Evolutionary conservation across 768 basidiomycete genomes (phyloP).

Genomic region (Pleurotus ostreatus): DNA sequence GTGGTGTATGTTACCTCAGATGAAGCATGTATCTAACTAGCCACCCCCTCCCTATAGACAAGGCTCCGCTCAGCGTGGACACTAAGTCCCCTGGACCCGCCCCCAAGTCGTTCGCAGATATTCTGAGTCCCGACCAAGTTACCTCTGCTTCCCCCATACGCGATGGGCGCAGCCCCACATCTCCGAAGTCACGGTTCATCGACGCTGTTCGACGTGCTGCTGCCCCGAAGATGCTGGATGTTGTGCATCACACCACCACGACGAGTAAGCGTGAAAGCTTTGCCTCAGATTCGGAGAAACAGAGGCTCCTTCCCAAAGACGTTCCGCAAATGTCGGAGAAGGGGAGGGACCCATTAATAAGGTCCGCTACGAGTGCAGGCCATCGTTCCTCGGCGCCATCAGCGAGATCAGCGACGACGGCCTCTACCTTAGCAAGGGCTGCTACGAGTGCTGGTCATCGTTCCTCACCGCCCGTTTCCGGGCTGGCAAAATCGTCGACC

Average conservation of each 20-base stretch:
- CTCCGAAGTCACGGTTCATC: slow-evolving; percentile 4
- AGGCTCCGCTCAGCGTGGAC: neutral
- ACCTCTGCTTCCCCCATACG: neutral
- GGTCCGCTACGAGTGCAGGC: slow-evolving; percentile 4
- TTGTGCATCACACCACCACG: neutral
- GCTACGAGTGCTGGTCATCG: neutral
- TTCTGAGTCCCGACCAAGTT: neutral
- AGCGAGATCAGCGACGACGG: neutral
- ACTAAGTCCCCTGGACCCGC: neutral
- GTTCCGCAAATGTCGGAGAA: neutral
- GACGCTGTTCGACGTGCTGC: slow-evolving; percentile 4
- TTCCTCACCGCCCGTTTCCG: neutral
- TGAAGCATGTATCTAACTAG: no score
- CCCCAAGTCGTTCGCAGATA: slow-evolving; percentile 5
- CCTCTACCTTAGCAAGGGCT: neutral
- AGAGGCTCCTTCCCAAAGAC: neutral
- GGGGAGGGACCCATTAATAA: neutral
- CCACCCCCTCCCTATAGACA: neutral
- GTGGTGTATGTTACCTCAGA: neutral
- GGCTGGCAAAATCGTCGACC: neutral
- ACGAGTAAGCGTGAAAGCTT: neutral
- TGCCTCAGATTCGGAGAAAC: neutral
- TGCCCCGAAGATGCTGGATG: slow-evolving; percentile 9
- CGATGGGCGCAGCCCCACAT: neutral
- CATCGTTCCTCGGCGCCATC: neutral